These are phyloP conservation scores for Hypoxylon sp. DNA, from an alignment of 2,329 filamentous ascomycete genomes.

Conservation along the genomic window DNA sequence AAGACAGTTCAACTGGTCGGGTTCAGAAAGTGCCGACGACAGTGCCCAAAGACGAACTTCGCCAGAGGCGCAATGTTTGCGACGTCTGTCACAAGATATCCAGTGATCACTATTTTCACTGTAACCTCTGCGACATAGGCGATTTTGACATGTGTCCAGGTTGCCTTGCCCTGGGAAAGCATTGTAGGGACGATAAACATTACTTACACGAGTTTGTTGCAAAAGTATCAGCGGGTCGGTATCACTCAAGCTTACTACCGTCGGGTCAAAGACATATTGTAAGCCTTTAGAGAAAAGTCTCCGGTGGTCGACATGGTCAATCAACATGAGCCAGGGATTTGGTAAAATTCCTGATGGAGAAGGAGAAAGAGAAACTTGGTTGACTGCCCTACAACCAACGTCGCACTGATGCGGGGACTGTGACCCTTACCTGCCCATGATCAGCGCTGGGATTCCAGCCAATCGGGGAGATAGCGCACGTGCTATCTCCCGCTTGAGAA, in stretches of 20 bases:
- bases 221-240: not conserved
- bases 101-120: not conserved
- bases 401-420: not conserved
- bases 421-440: not conserved
- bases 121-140: not conserved
- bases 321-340: not conserved
- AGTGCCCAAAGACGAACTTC: not conserved
- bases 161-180: not conserved
- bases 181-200: slow-evolving; percentile 1
- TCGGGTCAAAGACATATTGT: not conserved
- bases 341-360: not conserved
- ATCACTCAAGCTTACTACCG: slow-evolving; percentile 1
- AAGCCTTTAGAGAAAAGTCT: not conserved
- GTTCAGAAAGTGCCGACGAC: not conserved
- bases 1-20: not conserved
- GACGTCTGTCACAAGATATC: not conserved
- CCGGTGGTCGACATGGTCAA: not conserved
- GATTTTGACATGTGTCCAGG: not conserved
- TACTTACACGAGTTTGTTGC: slow-evolving; percentile 2
- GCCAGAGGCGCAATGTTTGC: not conserved
- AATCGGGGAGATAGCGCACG: not conserved
- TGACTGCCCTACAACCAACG: not conserved
- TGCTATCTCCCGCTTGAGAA: not conserved
- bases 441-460: not conserved
- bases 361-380: not conserved